These are phyloP conservation scores for Purshia tridentata DNA, from an alignment of 306 rosid genomes.

Conservation along the genomic window DNA sequence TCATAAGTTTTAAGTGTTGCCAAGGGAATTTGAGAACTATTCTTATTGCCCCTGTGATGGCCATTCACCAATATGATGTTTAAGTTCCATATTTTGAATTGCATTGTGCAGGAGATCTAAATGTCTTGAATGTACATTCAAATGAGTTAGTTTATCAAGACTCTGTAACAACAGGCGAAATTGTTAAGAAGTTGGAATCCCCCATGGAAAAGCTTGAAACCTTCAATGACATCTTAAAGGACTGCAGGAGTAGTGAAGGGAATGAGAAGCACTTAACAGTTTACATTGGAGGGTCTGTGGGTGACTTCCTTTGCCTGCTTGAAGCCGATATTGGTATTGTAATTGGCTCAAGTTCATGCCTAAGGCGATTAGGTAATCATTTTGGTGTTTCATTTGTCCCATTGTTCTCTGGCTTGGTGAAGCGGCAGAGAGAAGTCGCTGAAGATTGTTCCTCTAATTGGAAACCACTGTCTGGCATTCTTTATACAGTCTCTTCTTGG, in stretches of 20 bases:
- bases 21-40: no score
- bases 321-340: constrained; percentile 34
- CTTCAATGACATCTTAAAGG: constrained; percentile 9
- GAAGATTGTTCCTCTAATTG: constrained; percentile 8
- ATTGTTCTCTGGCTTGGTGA: constrained; percentile 25
- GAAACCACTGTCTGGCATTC: constrained; percentile 27
- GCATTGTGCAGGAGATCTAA: constrained; percentile 14
- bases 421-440: constrained; percentile 17
- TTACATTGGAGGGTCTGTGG: constrained; percentile 30
- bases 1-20: no score
- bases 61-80: background rate
- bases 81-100: background rate
- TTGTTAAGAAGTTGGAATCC: constrained; percentile 28
- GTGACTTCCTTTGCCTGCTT: constrained; percentile 34
- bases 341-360: constrained; percentile 20
- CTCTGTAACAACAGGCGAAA: constrained; percentile 23
- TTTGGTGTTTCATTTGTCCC: constrained; percentile 28
- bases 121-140: constrained; percentile 22
- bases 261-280: constrained; percentile 20
- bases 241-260: background rate
- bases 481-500: constrained; percentile 31
- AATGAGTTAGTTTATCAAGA: constrained; percentile 25
- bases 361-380: constrained; percentile 21
- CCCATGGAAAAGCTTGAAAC: constrained; percentile 26
- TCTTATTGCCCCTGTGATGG: no score